These are phyloP conservation scores for Vanrija humicola DNA, from an alignment of 1,284 basidiomycete species.

Conservation along the genomic window DNA sequence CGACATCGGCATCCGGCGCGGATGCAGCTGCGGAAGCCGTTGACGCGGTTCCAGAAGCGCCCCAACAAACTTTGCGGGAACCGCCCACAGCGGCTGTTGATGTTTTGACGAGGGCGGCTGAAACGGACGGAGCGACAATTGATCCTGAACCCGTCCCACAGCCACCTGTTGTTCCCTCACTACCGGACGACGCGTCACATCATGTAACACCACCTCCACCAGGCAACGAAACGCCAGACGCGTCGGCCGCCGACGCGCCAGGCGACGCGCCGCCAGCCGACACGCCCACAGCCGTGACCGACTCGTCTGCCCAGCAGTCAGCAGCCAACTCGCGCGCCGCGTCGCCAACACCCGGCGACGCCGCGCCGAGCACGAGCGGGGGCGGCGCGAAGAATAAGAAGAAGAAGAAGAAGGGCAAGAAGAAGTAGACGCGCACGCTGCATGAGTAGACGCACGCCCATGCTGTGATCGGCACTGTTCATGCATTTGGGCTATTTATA, in stretches of 20 bases:
- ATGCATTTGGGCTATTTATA: not conserved
- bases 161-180: not conserved
- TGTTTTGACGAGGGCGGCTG: too few relatives aligned
- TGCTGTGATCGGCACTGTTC: conserved; percentile 1
- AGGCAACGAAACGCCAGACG: not conserved
- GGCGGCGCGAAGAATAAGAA: conserved; percentile 27
- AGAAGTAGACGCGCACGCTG: conserved; percentile 16
- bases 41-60: too few relatives aligned
- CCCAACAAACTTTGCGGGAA: too few relatives aligned
- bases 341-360: conserved; percentile 7
- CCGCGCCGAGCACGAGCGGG: not conserved
- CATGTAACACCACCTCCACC: conserved; percentile 1
- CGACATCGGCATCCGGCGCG: too few relatives aligned
- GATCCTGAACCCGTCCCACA: not conserved
- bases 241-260: not conserved
- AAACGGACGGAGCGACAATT: too few relatives aligned
- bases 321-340: conserved; percentile 11
- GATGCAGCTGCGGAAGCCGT: too few relatives aligned
- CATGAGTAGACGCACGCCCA: not conserved
- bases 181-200: not conserved
- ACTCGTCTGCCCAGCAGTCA: not conserved
- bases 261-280: not conserved
- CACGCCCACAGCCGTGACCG: not conserved
- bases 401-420: conserved; percentile 44
- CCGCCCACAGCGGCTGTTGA: too few relatives aligned